phyloP scores from a whole-genome alignment of 2,329 filamentous ascomycete species.

The Tolypocladium guangdongense region DNA sequence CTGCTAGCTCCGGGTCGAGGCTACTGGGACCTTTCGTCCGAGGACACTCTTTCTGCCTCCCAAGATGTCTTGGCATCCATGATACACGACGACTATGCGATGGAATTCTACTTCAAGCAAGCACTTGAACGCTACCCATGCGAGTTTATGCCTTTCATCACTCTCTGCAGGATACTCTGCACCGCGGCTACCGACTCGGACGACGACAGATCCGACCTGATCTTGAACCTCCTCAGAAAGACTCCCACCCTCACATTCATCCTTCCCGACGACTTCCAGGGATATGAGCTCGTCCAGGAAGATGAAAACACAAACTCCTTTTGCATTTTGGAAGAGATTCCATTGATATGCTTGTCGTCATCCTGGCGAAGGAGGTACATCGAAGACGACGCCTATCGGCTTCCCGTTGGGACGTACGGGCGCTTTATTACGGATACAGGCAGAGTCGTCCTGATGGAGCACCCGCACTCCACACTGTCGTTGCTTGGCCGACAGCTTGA shows the following conservation, averaged over 20 bases:
- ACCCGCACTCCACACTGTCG: constrained; percentile 67
- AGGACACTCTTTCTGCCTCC: constrained; percentile 17
- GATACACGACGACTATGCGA: constrained; percentile 31
- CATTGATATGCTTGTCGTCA: constrained; percentile 45
- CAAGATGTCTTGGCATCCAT: constrained; percentile 23
- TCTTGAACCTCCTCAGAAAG: constrained; percentile 54
- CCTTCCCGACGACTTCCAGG: constrained; percentile 60
- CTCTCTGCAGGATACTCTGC: constrained; percentile 54
- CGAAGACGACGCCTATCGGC: constrained; percentile 43
- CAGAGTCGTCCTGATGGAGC: constrained; percentile 65
- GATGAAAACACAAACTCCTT: constrained; percentile 79
- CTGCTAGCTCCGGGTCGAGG: constrained; percentile 45
- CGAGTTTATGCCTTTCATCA: constrained; percentile 70
- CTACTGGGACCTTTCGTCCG: constrained; percentile 41
- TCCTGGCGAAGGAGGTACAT: constrained; percentile 31
- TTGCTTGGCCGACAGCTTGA: constrained; percentile 70
- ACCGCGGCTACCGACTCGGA: constrained; percentile 19
- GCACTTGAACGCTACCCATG: constrained; percentile 74
- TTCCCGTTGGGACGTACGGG: constrained; percentile 56
- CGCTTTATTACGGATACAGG: constrained; percentile 68
- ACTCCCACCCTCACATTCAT: constrained; percentile 68
- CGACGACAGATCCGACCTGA: constrained; percentile 32
- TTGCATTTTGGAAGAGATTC: constrained; percentile 50
- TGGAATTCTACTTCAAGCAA: constrained; percentile 51
- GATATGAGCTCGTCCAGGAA: constrained; percentile 70